phyloP scores from a whole-genome alignment of 768 basidiomycete genomes.

The Sporobolomyces roseus region DNA sequence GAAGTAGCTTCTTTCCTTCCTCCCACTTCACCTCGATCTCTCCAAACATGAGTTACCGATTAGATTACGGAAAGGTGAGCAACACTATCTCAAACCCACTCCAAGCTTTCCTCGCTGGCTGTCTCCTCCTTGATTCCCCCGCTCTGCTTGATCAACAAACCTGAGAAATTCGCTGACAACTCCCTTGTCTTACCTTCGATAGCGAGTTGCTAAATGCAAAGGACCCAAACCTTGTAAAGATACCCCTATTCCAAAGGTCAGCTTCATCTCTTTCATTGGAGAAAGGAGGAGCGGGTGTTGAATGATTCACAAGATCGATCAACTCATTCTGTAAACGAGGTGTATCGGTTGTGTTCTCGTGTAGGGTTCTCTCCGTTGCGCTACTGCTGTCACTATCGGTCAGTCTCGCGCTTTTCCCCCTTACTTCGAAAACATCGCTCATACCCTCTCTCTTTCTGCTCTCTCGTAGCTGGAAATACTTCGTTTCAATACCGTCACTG shows the following conservation, averaged over 20 bases:
- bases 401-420: neutral
- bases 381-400: conserved; percentile 17
- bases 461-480: conserved; percentile 26
- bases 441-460: too few relatives aligned
- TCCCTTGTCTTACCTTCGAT: neutral
- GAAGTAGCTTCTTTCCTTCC: neutral
- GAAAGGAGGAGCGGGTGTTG: neutral
- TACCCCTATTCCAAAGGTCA: conserved; percentile 64
- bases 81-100: neutral
- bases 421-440: too few relatives aligned
- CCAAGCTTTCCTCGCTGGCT: neutral
- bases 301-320: conserved; percentile 43
- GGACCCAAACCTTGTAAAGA: conserved; percentile 53
- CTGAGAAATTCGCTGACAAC: neutral
- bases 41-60: neutral
- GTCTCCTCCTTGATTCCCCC: neutral
- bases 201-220: conserved; percentile 18
- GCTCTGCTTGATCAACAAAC: too few relatives aligned
- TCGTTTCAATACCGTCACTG: conserved; percentile 72
- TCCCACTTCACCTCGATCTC: neutral
- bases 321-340: neutral
- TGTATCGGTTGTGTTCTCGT: neutral
- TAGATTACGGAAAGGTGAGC: conserved; percentile 3
- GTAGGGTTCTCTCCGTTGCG: conserved; percentile 15
- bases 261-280: neutral